A percentile compares a stretch with the other conserved stretches of the same genome.
phyloP scores from a whole-genome alignment of 2,329 filamentous ascomycete species.

The Aspergillus puulaauensis region DNA sequence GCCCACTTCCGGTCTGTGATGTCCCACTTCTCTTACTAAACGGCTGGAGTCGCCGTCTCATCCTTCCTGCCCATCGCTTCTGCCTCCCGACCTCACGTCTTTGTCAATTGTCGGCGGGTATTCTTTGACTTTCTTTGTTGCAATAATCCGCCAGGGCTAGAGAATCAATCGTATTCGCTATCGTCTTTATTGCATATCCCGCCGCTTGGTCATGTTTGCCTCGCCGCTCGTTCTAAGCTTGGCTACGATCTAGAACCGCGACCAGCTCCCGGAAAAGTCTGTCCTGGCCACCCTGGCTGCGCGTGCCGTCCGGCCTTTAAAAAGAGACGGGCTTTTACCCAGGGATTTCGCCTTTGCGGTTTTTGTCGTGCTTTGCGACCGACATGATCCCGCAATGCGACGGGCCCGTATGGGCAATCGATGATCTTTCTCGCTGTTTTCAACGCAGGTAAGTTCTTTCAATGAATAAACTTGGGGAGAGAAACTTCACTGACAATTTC shows the following conservation, averaged over 20 bases:
- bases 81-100: background rate
- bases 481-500: background rate
- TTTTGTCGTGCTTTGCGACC: constrained; percentile 7
- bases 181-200: background rate
- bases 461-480: background rate
- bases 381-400: constrained; percentile 58
- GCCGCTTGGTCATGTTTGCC: constrained; percentile 6
- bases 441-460: constrained; percentile 51
- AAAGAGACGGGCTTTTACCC: constrained; percentile 11
- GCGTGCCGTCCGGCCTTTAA: constrained; percentile 1
- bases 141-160: background rate
- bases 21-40: constrained; percentile 19
- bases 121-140: constrained; percentile 3
- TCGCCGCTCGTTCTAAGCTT: constrained; percentile 4
- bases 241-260: constrained; percentile 5
- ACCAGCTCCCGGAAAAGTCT: constrained; percentile 11
- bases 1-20: constrained; percentile 16
- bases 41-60: background rate
- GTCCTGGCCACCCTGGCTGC: background rate
- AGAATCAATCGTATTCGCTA: background rate
- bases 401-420: constrained; percentile 58
- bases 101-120: background rate
- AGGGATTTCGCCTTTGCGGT: constrained; percentile 4
- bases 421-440: constrained; percentile 64
- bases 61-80: constrained; percentile 3